phyloP scores from a whole-genome alignment of 2,329 filamentous ascomycete genomes.

The Botrytis aclada region DNA sequence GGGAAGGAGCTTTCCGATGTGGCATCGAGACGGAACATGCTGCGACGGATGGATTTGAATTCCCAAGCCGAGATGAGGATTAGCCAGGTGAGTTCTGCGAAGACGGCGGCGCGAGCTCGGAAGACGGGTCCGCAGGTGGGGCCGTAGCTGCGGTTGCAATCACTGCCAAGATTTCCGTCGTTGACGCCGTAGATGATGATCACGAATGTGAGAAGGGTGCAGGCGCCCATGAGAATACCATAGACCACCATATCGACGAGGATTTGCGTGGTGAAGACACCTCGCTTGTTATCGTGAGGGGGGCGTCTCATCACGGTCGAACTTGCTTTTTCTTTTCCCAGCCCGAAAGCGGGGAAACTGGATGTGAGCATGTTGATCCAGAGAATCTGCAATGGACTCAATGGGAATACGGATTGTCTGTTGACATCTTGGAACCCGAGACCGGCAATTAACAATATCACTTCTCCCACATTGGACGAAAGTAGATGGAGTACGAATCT shows the following conservation, averaged over 20 bases:
- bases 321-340: conserved; percentile 74
- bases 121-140: conserved; percentile 60
- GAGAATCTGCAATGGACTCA: conserved; percentile 57
- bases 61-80: conserved; percentile 77
- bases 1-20: conserved; percentile 57
- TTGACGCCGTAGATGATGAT: conserved; percentile 64
- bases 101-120: conserved; percentile 69
- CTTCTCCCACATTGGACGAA: conserved; percentile 55
- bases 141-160: conserved; percentile 59
- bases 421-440: conserved; percentile 55
- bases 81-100: conserved; percentile 73
- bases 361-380: conserved; percentile 65
- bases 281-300: conserved; percentile 64
- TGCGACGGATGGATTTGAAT: conserved; percentile 68
- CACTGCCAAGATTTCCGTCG: conserved; percentile 49
- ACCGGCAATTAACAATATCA: conserved; percentile 54
- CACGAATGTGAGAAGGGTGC: conserved; percentile 61
- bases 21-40: conserved; percentile 72
- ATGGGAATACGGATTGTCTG: conserved; percentile 54
- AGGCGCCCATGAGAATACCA: conserved; percentile 71
- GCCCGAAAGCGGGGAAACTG: conserved; percentile 76
- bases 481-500: conserved; percentile 56
- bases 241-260: conserved; percentile 78
- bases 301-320: conserved; percentile 77
- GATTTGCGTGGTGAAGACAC: conserved; percentile 78